phyloP scores from a whole-genome alignment of 2,329 filamentous ascomycete genomes.

The Exophiala sp. region DNA sequence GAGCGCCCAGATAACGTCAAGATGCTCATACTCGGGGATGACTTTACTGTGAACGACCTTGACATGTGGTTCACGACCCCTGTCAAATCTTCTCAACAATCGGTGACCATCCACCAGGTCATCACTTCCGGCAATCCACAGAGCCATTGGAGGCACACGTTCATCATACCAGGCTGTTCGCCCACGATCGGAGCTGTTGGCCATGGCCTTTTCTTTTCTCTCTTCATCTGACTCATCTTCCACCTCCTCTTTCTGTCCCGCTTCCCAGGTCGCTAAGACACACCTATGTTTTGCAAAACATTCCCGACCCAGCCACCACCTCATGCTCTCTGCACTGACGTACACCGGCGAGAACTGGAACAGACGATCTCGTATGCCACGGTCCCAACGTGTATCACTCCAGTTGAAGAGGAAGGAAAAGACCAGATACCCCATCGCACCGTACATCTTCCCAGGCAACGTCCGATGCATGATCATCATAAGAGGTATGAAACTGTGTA shows the following conservation, averaged over 20 bases:
- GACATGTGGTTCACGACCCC: constrained; percentile 76
- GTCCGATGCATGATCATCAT: constrained; percentile 81
- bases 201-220: constrained; percentile 14
- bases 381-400: constrained; percentile 82
- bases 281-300: constrained; percentile 84
- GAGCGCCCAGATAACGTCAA: constrained; percentile 94
- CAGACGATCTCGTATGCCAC: constrained; percentile 71
- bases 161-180: constrained; percentile 75
- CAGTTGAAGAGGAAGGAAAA: constrained; percentile 89
- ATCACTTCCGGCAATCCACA: constrained; percentile 84
- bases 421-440: constrained; percentile 78
- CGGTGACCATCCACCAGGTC: constrained; percentile 77
- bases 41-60: constrained; percentile 76
- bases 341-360: constrained; percentile 93
- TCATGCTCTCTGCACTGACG: constrained; percentile 83
- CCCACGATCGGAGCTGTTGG: constrained; percentile 10
- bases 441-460: constrained; percentile 67
- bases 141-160: constrained; percentile 73
- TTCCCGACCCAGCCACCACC: constrained; percentile 89
- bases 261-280: constrained; percentile 75
- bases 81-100: constrained; percentile 69
- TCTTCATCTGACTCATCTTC: constrained; percentile 30
- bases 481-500: constrained; percentile 87
- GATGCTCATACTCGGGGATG: constrained; percentile 84
- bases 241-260: constrained; percentile 59